These are phyloP conservation scores for Xylaria sp. DNA, from an alignment of 2,329 filamentous ascomycete species.

Conservation along the genomic window DNA sequence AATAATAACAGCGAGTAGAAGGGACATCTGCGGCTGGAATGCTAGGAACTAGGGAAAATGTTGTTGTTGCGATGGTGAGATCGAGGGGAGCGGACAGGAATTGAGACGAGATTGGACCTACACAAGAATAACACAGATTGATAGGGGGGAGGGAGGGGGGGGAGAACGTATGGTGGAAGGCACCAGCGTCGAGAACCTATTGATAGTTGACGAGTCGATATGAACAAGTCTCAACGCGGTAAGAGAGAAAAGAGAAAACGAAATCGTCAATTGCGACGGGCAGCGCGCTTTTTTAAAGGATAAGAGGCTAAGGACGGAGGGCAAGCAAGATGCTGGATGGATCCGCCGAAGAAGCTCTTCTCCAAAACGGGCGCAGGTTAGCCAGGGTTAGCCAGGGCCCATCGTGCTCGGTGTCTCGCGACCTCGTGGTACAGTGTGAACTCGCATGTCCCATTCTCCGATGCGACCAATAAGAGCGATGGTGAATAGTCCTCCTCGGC, in stretches of 20 bases:
- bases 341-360: slow-evolving; percentile 40
- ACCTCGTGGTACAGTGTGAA: slow-evolving; percentile 38
- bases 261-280: slow-evolving; percentile 45
- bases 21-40: slow-evolving; percentile 38
- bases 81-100: slow-evolving; percentile 18
- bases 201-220: slow-evolving; percentile 36
- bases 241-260: slow-evolving; percentile 42
- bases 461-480: slow-evolving; percentile 23
- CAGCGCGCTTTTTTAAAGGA: slow-evolving; percentile 43
- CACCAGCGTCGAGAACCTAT: slow-evolving; percentile 42
- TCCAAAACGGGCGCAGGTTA: slow-evolving; percentile 36
- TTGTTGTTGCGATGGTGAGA: slow-evolving; percentile 28
- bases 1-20: neutral
- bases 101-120: slow-evolving; percentile 20
- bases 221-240: slow-evolving; percentile 42
- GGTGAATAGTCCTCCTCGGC: slow-evolving; percentile 15
- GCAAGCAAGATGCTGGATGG: slow-evolving; percentile 37
- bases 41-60: slow-evolving; percentile 39
- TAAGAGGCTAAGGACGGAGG: slow-evolving; percentile 32
- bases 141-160: slow-evolving; percentile 6
- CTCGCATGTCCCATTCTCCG: slow-evolving; percentile 26
- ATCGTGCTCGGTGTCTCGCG: slow-evolving; percentile 37
- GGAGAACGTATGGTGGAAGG: slow-evolving; percentile 35
- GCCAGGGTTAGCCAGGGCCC: slow-evolving; percentile 20
- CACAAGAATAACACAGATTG: slow-evolving; percentile 30